These are phyloP conservation scores for Phialemonium atrogriseum DNA, from an alignment of 2,329 filamentous ascomycete genomes.

Conservation along the genomic window DNA sequence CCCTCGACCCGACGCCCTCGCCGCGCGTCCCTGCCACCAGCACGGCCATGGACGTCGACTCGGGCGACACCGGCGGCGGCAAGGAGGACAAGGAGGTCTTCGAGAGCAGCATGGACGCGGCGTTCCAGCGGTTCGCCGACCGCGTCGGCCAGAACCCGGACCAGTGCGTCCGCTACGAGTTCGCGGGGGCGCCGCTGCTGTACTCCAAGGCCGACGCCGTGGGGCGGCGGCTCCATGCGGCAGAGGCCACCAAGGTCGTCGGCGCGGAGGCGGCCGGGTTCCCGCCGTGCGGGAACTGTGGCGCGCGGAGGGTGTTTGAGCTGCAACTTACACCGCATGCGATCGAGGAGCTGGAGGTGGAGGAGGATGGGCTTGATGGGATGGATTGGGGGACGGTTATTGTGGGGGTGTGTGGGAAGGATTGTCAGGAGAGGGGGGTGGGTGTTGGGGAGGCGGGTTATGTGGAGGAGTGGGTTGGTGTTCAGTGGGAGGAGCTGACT, in stretches of 20 bases:
- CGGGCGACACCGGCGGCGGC: constrained; percentile 19
- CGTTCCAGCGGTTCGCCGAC: constrained; percentile 75
- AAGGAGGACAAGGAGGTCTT: constrained; percentile 64
- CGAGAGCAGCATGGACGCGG: constrained; percentile 65
- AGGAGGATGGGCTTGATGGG: constrained; percentile 63
- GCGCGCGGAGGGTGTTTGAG: constrained; percentile 72
- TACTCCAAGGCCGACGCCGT: constrained; percentile 73
- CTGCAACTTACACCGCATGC: constrained; percentile 86
- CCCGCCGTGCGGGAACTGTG: constrained; percentile 71
- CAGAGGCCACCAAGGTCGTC: constrained; percentile 14
- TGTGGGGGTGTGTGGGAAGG: constrained; percentile 71
- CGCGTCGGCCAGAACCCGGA: constrained; percentile 72
- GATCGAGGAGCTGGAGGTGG: constrained; percentile 79
- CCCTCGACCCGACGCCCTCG: constrained; percentile 54
- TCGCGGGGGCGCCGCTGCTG: constrained; percentile 62
- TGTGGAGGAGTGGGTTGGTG: constrained; percentile 92
- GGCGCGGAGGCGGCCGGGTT: constrained; percentile 37
- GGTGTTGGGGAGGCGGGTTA: constrained; percentile 62
- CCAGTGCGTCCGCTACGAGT: constrained; percentile 76
- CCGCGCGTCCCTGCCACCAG: constrained; percentile 39
- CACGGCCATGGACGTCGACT: constrained; percentile 39
- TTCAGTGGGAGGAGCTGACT: constrained; percentile 85
- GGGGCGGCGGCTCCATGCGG: constrained; percentile 50
- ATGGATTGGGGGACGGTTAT: constrained; percentile 99
- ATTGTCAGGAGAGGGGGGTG: constrained; percentile 60